phyloP scores from a whole-genome alignment of 1,139 yeast genomes.

The Yamadazyma diddensiae region DNA sequence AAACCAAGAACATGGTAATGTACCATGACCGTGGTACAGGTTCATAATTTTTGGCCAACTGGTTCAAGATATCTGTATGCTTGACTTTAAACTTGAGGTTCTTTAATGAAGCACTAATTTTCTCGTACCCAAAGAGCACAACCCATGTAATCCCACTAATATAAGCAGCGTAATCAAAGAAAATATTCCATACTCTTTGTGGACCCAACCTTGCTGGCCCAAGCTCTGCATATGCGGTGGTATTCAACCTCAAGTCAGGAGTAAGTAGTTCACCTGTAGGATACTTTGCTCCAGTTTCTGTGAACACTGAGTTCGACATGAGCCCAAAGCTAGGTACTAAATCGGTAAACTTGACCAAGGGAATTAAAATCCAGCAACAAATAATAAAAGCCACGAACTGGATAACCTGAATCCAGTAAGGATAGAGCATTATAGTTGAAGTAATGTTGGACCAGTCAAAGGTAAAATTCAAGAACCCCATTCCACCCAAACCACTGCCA shows the following conservation, averaged over 20 bases:
- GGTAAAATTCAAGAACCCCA: slow-evolving; percentile 41
- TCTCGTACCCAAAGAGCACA: slow-evolving; percentile 31
- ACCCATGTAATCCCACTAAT: slow-evolving; percentile 48
- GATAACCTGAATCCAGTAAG: slow-evolving; percentile 44
- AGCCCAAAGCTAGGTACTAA: slow-evolving; percentile 28
- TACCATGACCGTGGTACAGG: slow-evolving; percentile 47
- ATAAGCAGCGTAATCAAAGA: slow-evolving; percentile 52
- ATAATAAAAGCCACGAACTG: slow-evolving; percentile 40
- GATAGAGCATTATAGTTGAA: slow-evolving; percentile 40
- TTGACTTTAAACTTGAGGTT: slow-evolving; percentile 16
- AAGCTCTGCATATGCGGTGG: slow-evolving; percentile 34
- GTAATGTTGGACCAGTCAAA: slow-evolving; percentile 48
- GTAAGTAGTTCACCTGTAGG: slow-evolving; percentile 36
- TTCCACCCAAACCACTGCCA: slow-evolving; percentile 47
- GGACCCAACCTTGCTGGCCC: slow-evolving; percentile 44
- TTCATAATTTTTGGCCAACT: slow-evolving; percentile 31
- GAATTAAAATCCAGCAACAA: slow-evolving; percentile 43
- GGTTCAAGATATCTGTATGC: slow-evolving; percentile 39
- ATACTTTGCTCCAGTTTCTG: slow-evolving; percentile 28
- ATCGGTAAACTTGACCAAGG: slow-evolving; percentile 37
- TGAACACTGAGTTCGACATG: slow-evolving; percentile 39
- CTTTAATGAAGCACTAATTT: slow-evolving; percentile 15
- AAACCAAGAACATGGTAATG: slow-evolving; percentile 26
- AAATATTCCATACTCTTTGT: slow-evolving; percentile 49
- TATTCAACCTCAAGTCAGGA: slow-evolving; percentile 28